Conservation (phyloP, 2,329 filamentous ascomycete species). For the Colletotrichum euphorbiae region DNA sequence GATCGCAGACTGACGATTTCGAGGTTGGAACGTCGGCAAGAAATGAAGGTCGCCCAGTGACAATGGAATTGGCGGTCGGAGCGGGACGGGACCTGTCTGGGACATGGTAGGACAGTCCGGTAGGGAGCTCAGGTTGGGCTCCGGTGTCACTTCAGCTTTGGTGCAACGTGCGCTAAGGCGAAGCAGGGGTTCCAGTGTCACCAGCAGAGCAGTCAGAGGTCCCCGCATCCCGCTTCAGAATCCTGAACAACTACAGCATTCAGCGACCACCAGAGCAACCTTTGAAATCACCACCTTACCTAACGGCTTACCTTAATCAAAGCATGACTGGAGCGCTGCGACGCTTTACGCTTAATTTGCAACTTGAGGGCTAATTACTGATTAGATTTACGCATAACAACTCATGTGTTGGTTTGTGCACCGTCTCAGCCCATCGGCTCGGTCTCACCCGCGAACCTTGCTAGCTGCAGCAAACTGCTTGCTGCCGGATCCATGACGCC, state of each 20-base stretch:
- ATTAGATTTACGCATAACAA: slow-evolving; percentile 6
- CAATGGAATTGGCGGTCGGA: slow-evolving; percentile 23
- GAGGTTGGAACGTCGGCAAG: slow-evolving; percentile 13
- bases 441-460: slow-evolving; percentile 19
- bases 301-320: background rate
- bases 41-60: background rate
- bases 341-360: background rate
- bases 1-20: background rate
- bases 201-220: slow-evolving; percentile 2
- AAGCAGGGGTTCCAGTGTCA: slow-evolving; percentile 33
- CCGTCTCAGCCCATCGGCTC: background rate
- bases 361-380: background rate
- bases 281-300: background rate
- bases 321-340: background rate
- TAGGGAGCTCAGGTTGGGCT: slow-evolving; percentile 33
- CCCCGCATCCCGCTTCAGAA: slow-evolving; percentile 5
- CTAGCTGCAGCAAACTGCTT: slow-evolving; percentile 10
- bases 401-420: background rate
- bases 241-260: slow-evolving; percentile 7
- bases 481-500: slow-evolving; percentile 25
- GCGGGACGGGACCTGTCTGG: slow-evolving; percentile 24
- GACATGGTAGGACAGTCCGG: slow-evolving; percentile 9
- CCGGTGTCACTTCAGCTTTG: slow-evolving; percentile 19
- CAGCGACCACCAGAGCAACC: background rate
- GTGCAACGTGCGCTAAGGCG: slow-evolving; percentile 16